phyloP scores from a whole-genome alignment of 371 early-diverging fungal species.

The Mucor mucedo region DNA sequence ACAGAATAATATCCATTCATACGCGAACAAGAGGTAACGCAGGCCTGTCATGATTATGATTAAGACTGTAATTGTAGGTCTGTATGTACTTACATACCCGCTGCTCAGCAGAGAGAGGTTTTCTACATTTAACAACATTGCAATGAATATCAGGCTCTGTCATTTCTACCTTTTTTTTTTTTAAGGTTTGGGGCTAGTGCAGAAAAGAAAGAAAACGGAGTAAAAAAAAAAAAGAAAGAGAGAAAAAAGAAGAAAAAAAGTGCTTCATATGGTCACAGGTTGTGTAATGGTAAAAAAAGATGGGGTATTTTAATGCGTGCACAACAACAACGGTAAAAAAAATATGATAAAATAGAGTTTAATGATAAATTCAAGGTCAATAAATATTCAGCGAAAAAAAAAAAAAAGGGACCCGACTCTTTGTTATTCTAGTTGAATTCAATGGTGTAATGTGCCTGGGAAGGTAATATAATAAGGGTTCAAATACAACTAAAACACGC shows the following conservation, averaged over 20 bases:
- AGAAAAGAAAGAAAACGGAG: conserved; percentile 1
- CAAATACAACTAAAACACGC: background rate
- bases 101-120: conserved; percentile 37
- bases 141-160: conserved; percentile 53
- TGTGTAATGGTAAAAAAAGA: background rate
- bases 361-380: too few species aligned
- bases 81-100: conserved; percentile 26
- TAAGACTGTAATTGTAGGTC: background rate
- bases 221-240: conserved; percentile 1
- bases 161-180: conserved; percentile 30
- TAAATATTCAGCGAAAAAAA: too few species aligned
- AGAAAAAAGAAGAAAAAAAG: conserved; percentile 3
- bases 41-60: conserved; percentile 48
- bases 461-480: too few species aligned
- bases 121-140: conserved; percentile 64
- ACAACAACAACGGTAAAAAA: too few species aligned
- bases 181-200: background rate
- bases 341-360: too few species aligned
- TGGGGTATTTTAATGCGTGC: too few species aligned
- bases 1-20: conserved; percentile 5
- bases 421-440: too few species aligned
- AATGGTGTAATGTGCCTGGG: too few species aligned
- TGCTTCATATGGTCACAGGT: background rate
- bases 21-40: conserved; percentile 82
- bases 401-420: too few species aligned